Conservation (phyloP, 768 basidiomycete species). For the Mycena pura region DNA sequence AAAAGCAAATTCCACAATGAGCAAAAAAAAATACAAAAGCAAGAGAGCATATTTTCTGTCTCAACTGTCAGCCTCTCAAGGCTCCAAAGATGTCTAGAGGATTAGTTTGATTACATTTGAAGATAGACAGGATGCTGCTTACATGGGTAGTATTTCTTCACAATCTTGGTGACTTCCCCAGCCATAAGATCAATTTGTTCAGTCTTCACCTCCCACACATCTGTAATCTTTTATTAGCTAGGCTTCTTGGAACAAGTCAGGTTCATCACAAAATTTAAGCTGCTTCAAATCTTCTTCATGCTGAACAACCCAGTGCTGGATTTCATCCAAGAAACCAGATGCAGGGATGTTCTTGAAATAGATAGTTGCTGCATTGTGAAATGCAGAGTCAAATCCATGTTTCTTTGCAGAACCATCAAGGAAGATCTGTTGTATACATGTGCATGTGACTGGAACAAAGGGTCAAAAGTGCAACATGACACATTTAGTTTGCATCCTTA, state of each 20-base stretch:
- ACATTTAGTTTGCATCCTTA: neutral
- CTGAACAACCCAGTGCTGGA: neutral
- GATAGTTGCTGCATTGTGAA: neutral
- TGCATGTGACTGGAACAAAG: neutral
- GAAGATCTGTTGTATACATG: neutral
- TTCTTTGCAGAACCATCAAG: neutral
- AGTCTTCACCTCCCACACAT: neutral
- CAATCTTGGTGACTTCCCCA: neutral
- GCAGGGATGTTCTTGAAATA: neutral
- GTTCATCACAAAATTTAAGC: neutral
- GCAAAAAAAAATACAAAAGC: neutral
- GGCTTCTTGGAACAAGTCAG: neutral
- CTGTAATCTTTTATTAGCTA: neutral
- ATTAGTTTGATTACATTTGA: neutral
- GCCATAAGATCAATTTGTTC: no score
- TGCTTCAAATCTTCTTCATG: neutral
- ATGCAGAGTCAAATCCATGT: neutral
- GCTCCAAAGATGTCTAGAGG: neutral
- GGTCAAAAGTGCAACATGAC: neutral
- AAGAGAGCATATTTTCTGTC: neutral
- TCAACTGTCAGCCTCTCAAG: neutral
- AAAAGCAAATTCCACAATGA: no score
- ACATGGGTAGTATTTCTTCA: neutral
- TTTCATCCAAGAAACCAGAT: neutral
- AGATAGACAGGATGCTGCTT: neutral